Base-by-base conservation (phyloP, 2,329 filamentous ascomycete species). In the Metarhizium guizhouense region DNA sequence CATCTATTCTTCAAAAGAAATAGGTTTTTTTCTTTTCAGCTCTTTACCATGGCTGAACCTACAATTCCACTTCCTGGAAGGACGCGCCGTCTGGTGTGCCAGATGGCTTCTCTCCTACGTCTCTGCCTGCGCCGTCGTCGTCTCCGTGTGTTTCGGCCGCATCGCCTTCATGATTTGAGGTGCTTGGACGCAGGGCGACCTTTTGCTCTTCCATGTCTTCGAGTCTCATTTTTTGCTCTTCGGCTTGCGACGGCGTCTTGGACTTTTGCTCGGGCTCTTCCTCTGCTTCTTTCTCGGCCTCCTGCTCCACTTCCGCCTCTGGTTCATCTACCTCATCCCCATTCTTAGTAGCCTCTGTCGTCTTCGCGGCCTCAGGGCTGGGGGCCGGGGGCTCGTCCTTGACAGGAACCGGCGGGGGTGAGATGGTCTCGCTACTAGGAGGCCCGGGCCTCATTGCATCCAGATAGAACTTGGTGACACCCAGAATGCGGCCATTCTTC, bases 381-480 rank as follows among this genome's bases (percentile, higher is more conserved):
- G 63, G 60, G 45, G 64, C 66, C 16, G 56, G 54, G 11, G 60
- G 62, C 30, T 61, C 62, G 34, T 64, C 59, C 45, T 59, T 64
- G 25, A 56, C 49, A 54, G 72, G 63, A 58, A 68, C 61, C 36
- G 67, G 63, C 6, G 67, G 64, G 16, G 68, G 64, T 7, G 68
- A 61, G 3, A 64, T 48, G 16, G 68, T 63, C 54, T 74, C 68
- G 52, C 74, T 70, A 58, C 61, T 64, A 8, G 66, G 66, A 8
- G 75, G 76, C 0, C 73, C 74, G 5, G 77, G 76, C 45, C 77
- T 72, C 63, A 81, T 72, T 29, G 93, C 94, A 67, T 96, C 92
- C 36, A 99, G 80, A 71, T 99, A 99, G 73, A 96, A 99, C 63
- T 92, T 92, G 63, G 94, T 86, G 34, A 97, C 94, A 52, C 93